phyloP scores from a whole-genome alignment of 73 alveolate genomes.

The Paramecium tetraurelia region DNA sequence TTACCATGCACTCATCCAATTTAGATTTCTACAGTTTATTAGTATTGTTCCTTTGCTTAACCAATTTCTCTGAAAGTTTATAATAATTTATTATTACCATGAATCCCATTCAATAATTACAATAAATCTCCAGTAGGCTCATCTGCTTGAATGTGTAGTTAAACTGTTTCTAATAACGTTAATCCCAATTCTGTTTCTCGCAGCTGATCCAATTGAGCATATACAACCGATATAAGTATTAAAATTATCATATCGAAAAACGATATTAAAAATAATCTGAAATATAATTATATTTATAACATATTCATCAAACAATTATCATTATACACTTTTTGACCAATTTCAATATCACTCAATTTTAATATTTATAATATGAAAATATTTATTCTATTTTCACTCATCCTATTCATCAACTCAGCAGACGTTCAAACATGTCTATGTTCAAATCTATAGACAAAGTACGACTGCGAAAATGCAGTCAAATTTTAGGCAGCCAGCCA shows the following conservation, averaged over 20 bases:
- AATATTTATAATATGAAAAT: not conserved
- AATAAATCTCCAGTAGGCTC: conserved; percentile 1
- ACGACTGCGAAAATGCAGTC: not conserved
- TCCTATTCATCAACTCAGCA: not conserved
- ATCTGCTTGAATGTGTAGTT: not conserved
- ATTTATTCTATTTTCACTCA: not conserved
- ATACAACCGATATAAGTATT: not conserved
- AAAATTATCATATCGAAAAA: not conserved
- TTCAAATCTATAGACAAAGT: not conserved
- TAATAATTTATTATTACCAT: not conserved
- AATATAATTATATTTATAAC: not conserved
- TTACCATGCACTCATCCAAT: not conserved
- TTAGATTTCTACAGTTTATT: not conserved
- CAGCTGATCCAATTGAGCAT: not conserved
- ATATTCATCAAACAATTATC: not conserved
- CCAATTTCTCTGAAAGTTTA: not conserved
- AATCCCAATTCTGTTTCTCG: conserved; percentile 7
- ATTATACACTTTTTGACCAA: not conserved
- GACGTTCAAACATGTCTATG: not conserved
- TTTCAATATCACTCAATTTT: not conserved
- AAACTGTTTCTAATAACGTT: not conserved
- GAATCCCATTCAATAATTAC: not conserved
- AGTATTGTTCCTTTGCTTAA: not conserved
- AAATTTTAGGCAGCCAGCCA: not conserved
- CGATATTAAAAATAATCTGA: not conserved